phyloP scores from a whole-genome alignment of 345 rosid genomes.

The Linum trigynum region DNA sequence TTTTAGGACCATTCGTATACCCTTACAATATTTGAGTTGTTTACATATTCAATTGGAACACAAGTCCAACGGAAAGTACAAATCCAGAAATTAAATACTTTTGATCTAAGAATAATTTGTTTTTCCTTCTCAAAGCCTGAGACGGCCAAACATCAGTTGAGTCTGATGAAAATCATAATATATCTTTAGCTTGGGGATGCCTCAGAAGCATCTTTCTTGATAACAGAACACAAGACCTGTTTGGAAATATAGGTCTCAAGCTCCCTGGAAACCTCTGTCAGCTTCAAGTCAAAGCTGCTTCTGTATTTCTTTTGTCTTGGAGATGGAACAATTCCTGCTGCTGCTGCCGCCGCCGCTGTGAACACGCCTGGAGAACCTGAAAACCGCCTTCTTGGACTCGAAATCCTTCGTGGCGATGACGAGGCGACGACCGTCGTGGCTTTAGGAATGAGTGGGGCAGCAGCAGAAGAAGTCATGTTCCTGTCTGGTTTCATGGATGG shows the following conservation, averaged over 20 bases:
- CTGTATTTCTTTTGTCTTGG: slow-evolving; percentile 61
- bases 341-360: background rate
- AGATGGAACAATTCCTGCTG: slow-evolving; percentile 33
- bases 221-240: slow-evolving; percentile 74
- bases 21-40: too few relatives aligned
- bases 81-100: too few relatives aligned
- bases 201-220: slow-evolving; percentile 58
- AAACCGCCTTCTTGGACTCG: slow-evolving; percentile 84
- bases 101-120: background rate
- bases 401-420: slow-evolving; percentile 64
- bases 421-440: slow-evolving; percentile 35
- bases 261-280: slow-evolving; percentile 81
- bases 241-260: slow-evolving; percentile 79
- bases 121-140: slow-evolving; percentile 48
- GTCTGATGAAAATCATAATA: background rate
- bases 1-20: too few relatives aligned
- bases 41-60: background rate
- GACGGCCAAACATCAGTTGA: slow-evolving; percentile 20
- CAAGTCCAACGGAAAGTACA: too few relatives aligned
- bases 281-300: slow-evolving; percentile 75
- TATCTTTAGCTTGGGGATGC: slow-evolving; percentile 50
- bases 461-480: slow-evolving; percentile 27
- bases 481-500: slow-evolving; percentile 48
- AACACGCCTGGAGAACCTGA: slow-evolving; percentile 50
- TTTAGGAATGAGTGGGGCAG: slow-evolving; percentile 41